Evolutionary conservation across 2,329 filamentous ascomycete genomes (phyloP).

Genomic region (Cephalotrichum gorgonifer): DNA sequence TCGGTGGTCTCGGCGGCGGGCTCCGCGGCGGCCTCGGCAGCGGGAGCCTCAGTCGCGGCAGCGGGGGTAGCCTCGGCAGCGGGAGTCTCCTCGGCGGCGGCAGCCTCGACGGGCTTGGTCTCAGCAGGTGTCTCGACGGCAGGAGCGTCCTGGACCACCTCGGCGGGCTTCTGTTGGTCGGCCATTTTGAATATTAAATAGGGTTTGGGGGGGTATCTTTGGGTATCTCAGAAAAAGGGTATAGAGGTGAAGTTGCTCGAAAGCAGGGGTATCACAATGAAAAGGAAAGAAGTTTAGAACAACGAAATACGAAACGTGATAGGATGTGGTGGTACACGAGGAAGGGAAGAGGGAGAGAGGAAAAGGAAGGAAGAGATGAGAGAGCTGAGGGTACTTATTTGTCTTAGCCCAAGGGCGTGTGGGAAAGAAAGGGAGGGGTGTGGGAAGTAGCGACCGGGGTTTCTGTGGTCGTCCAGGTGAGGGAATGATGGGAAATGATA

Average conservation of each 20-base stretch:
- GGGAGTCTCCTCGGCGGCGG: constrained; percentile 29
- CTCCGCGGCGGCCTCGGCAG: constrained; percentile 28
- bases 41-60: constrained; percentile 32
- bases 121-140: constrained; percentile 13
- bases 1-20: constrained; percentile 26
- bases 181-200: constrained; percentile 49
- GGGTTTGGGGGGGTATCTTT: constrained; percentile 10
- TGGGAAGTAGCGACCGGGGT: not conserved
- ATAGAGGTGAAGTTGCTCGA: constrained; percentile 24
- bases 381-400: constrained; percentile 32
- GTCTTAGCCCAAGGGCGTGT: constrained; percentile 10
- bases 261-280: constrained; percentile 40
- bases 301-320: constrained; percentile 26
- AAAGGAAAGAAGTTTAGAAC: constrained; percentile 28
- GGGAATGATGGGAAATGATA: constrained; percentile 1
- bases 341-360: constrained; percentile 19
- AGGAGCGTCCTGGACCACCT: constrained; percentile 41
- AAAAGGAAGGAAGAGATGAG: constrained; percentile 17
- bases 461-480: not conserved
- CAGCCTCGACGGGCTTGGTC: constrained; percentile 12
- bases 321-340: constrained; percentile 18
- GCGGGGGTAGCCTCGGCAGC: constrained; percentile 33
- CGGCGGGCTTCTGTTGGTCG: constrained; percentile 61
- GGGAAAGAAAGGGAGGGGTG: constrained; percentile 6
- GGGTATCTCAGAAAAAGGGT: constrained; percentile 26